Evolutionary conservation across 139 green algal genomes (phyloP), one percentile per base, ranked within the genome.

Genomic region (Picochlorum sp.): DNA sequence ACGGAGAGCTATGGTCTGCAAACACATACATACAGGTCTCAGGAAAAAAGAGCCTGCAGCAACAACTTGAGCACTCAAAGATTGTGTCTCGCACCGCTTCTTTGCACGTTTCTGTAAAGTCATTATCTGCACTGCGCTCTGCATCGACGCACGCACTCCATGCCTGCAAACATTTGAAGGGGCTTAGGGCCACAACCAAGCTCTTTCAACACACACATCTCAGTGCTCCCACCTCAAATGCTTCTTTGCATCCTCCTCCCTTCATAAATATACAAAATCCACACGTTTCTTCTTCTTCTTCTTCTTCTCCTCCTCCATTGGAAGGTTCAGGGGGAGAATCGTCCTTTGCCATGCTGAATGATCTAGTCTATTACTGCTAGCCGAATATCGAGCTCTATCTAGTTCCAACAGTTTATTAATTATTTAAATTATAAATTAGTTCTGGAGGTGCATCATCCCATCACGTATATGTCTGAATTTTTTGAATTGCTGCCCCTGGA

Each of bases 221-320:
- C 37, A 10, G 28, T 30, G 28, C 28, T 72, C 76, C 28, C 38
- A 84, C 76, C 5, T 65, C 56, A 23, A 90, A 90, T 8, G 69
- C 71, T 2, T 72, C 15, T 30, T 85, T 85, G 67, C 84, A 90
- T 44, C 74, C 79, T 10, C 87, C 87, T 16, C 65, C 87, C 54
- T 94, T 94, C 86, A 94, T 92, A 72, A 89, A 94, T 20, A 76
- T 84, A 64, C 87, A 94, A 62, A 94, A 94, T 9, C 82, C 87
- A 69, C 87, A 94, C 1, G 69, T 83, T 69, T 88, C 81, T 23
- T 92, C 74, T 6, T 90, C 86, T 24, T 24, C 23, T 6, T 88
- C 82, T 6, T 90, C 86, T n/a, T 81, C 78, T 24, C 80, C 76
- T 6, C 72, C 37, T 46, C 90, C 34, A 41, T 41, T 41, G 34